Base-by-base conservation (phyloP, 1,139 yeast species). In the Sugiyamaella japonica region DNA sequence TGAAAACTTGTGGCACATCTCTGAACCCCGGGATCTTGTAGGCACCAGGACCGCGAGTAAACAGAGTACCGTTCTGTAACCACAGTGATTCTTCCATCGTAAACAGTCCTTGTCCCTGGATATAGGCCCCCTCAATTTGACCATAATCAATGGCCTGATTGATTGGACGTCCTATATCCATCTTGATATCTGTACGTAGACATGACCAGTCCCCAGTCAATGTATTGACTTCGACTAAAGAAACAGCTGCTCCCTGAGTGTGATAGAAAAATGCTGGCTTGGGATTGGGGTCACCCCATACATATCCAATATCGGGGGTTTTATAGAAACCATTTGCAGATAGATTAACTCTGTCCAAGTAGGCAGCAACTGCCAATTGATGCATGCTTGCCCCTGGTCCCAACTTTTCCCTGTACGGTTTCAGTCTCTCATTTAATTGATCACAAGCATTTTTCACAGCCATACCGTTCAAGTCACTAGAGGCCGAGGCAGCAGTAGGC, bases 291-390 rank as follows among this genome's bases (percentile, higher is more conserved):
- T 67, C 73, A 34, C 76, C 77, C 67, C 71, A 73, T 13, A 62
- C 63, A 56, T 69, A 76, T 29, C 78, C 79, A 57, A 76, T 73
- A 36, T 75, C 79, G 1, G 80, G 80, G n/a, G 78, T 76, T 66
- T 76, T 76, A 66, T 76, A 76, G 61, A 70, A 76, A 3, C 80
- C 80, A 48, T 76, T 76, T n/a, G 80, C 80, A 45, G 75, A 70
- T 52, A 76, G 63, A 48, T 76, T 75, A 38, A 73, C 73, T 23
- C 80, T 70, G 47, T 74, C 78, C 53, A 71, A 65, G 59, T 76
- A 75, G 1, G 79, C 79, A 3, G 70, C 70, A 31, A 67, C 64
- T 10, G 76, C 75, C 2, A 76, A 52, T 53, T 76, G 64, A 17
- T 67, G 66, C 73, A 76, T 73, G 1, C 74, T 57, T 1, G 75